phyloP scores from a whole-genome alignment of 257 asterid species.

The Vinca minor region DNA sequence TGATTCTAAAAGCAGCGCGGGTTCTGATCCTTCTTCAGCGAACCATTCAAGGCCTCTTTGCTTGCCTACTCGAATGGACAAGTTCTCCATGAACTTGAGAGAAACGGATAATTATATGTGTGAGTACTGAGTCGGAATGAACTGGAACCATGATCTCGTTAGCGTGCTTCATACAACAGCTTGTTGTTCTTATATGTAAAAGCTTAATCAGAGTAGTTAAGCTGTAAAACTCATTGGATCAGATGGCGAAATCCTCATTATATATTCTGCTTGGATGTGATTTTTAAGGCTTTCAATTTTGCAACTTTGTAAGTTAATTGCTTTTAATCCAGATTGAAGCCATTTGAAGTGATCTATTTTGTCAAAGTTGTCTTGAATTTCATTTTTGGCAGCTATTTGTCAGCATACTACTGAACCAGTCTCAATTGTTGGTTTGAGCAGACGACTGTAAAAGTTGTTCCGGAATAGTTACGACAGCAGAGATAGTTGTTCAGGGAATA shows the following conservation, averaged over 20 bases:
- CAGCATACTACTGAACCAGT: too few relatives aligned
- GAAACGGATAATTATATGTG: constrained; percentile 25
- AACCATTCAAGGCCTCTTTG: constrained; percentile 36
- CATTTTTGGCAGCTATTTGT: too few relatives aligned
- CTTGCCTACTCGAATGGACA: constrained; percentile 39
- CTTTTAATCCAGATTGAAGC: too few relatives aligned
- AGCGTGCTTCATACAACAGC: constrained; percentile 40
- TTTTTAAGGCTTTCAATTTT: too few relatives aligned
- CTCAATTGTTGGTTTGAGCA: too few relatives aligned
- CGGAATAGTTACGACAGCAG: too few relatives aligned
- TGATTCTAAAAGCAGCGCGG: constrained; percentile 46
- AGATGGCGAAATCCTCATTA: not conserved
- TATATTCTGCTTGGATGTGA: too few relatives aligned
- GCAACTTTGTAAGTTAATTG: too few relatives aligned
- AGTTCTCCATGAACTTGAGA: constrained; percentile 28
- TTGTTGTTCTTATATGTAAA: constrained; percentile 39
- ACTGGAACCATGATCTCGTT: not conserved
- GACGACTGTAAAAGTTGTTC: too few relatives aligned
- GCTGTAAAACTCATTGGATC: not conserved
- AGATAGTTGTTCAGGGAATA: too few relatives aligned
- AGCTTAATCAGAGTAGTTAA: constrained; percentile 5
- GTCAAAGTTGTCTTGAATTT: too few relatives aligned
- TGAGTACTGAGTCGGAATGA: constrained; percentile 20
- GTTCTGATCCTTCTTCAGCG: constrained; percentile 38
- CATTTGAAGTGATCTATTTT: too few relatives aligned